Evolutionary conservation across 169 alveolate species (phyloP).

Genomic region (Plasmodium reichenowi): DNA sequence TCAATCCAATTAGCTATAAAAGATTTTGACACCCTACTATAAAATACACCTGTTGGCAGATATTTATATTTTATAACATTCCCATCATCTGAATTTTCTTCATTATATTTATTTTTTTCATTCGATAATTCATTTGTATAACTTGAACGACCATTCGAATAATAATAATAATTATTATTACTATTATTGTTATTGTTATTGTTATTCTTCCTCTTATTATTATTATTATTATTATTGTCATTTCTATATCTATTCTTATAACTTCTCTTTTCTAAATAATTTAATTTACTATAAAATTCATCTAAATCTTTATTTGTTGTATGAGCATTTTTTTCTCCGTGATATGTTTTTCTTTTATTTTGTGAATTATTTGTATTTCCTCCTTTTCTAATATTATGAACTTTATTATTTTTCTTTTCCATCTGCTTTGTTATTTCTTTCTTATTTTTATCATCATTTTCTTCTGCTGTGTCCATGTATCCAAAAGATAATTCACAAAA

Average conservation of each 20-base stretch:
- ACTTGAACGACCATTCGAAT: not conserved
- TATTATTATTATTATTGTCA: not conserved
- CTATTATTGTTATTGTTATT: not conserved
- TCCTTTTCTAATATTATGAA: not conserved
- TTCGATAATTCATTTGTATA: not conserved
- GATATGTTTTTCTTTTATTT: not conserved
- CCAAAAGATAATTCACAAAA: slow-evolving; percentile 62
- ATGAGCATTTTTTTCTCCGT: slow-evolving; percentile 10
- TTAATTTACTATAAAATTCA: slow-evolving; percentile 36
- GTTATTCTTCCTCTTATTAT: not conserved
- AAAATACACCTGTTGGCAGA: slow-evolving; percentile 69
- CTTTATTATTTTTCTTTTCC: not conserved
- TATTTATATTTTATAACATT: slow-evolving; percentile 56
- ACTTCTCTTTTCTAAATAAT: slow-evolving; percentile 66
- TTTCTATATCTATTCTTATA: slow-evolving; percentile 26
- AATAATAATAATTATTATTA: not conserved
- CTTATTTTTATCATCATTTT: slow-evolving; percentile 1
- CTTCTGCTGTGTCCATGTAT: slow-evolving; percentile 18
- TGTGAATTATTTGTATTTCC: not conserved
- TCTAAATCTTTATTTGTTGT: slow-evolving; percentile 16
- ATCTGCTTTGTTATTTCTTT: not conserved
- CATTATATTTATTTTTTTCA: not conserved
- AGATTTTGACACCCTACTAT: slow-evolving; percentile 68
- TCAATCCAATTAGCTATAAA: slow-evolving; percentile 76
- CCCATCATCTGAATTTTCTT: slow-evolving; percentile 20